Base-by-base conservation (phyloP, 2,329 filamentous ascomycete genomes). In the Eutypella sp. region DNA sequence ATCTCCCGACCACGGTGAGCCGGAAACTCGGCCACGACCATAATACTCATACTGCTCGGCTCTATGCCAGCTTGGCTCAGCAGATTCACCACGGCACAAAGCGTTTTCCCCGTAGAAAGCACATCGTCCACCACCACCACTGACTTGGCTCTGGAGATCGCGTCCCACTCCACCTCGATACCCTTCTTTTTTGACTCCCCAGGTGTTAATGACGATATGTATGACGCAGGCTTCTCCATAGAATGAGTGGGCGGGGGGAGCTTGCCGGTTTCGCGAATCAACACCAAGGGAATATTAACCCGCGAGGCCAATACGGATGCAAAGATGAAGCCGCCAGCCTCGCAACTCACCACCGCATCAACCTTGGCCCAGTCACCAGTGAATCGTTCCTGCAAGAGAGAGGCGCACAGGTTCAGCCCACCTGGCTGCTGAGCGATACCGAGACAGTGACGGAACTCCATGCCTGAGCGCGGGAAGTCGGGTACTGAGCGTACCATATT, bases 121-220 rank as follows among this genome's bases (percentile, higher is more conserved):
- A 81, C 78, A 59, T 84, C 79, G 47, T 84, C 79, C 5, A 84
- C 68, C 0, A 82, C 69, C n/a, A 82, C 65, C 10, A 82, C 72
- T 4, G 64, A 66, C 4, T 59, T 62, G 1, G 62, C 68, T 29
- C 22, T 55, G 0, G 64, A 53, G 16, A 83, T 25, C 31, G 62
- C 60, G 63, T 71, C 63, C 16, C 54, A 55, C 15, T 66, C 65
- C 57, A 84, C 77, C 62, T 80, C 78, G 6, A 83, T 69, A 25
- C 48, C 57, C 31, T 67, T 65, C 45, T 64, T 60, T 41, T 48
- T 50, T 5, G 45, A 40, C 13, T 54, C 40, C 1, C 52, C 46
- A 2, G 58, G 51, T 41, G 44, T 44, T n/a, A 58, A 60, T 46
- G 72, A 72, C 1, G 78, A 81, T 34, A 84, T 75, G 57, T 82